Percentiles rank a stretch among this genome's conserved stretches.
phyloP scores from a whole-genome alignment of 768 basidiomycete species.

The Paxillus ammoniavirescens region DNA sequence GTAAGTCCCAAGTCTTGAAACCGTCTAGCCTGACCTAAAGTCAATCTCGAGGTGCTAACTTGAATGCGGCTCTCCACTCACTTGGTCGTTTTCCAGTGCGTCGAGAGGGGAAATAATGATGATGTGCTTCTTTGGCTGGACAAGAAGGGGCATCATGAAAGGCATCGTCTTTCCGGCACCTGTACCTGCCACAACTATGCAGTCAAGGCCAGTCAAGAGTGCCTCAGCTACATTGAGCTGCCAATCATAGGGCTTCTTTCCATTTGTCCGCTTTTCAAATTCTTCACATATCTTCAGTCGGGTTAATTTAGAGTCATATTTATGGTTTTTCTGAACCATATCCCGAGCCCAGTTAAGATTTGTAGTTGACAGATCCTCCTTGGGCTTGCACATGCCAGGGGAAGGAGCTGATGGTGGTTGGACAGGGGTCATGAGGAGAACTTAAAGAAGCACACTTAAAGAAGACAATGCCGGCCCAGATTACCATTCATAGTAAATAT shows the following conservation, averaged over 20 bases:
- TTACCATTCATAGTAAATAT: no score
- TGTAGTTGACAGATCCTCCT: not conserved
- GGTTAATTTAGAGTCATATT: conserved; percentile 3
- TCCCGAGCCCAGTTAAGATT: not conserved
- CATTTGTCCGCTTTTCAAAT: not conserved
- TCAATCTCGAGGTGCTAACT: no score
- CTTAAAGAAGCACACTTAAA: no score
- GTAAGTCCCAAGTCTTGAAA: conserved; percentile 29
- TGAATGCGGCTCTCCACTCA: not conserved
- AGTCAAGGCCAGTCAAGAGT: conserved; percentile 10
- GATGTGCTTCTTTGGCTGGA: conserved; percentile 5
- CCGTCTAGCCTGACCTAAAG: conserved; percentile 20
- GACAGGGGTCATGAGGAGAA: no score
- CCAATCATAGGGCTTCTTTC: conserved; percentile 9
- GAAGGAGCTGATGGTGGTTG: no score
- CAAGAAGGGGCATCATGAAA: conserved; percentile 18
- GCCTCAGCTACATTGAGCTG: conserved; percentile 14
- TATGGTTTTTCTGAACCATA: not conserved
- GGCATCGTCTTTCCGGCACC: conserved; percentile 24
- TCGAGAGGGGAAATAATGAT: conserved; percentile 22
- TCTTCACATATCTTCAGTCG: conserved; percentile 11
- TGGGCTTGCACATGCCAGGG: not conserved
- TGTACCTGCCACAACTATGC: conserved; percentile 8
- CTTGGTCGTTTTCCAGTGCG: conserved; percentile 21
- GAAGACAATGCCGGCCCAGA: no score